Evolutionary conservation across 148 eudicot genomes (phyloP).

Genomic region (Chenopodium formosanum): DNA sequence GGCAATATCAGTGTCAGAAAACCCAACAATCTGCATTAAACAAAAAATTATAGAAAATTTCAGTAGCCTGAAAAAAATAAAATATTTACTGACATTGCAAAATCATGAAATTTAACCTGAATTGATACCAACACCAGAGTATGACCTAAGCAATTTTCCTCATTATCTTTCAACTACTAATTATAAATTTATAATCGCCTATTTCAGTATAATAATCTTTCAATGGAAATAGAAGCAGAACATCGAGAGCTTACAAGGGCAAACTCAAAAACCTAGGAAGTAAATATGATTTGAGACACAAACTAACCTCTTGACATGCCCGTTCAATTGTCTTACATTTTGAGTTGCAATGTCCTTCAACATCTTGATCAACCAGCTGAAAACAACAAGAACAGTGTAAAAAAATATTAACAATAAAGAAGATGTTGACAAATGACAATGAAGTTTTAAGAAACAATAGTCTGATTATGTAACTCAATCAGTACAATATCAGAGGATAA

Average conservation of each 20-base stretch:
- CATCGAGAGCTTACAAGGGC: background rate
- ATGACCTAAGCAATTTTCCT: background rate
- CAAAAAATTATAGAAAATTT: background rate
- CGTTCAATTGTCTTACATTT: constrained; percentile 96
- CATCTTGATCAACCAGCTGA: constrained; percentile 86
- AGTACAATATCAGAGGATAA: background rate
- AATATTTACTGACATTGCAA: background rate
- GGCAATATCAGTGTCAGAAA: constrained; percentile 90
- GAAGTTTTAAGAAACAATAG: background rate
- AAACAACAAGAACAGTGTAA: constrained; percentile 3
- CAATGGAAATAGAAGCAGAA: background rate
- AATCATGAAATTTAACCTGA: background rate
- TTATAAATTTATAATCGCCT: too few species aligned
- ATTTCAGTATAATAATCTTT: background rate
- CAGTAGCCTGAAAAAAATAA: background rate
- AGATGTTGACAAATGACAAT: background rate
- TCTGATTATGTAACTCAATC: background rate
- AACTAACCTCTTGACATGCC: constrained; percentile 88
- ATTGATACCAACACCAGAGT: background rate
- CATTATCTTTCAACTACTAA: background rate
- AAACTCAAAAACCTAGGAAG: background rate
- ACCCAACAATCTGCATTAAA: constrained; percentile 69
- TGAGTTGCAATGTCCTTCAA: constrained; percentile 86
- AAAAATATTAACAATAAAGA: background rate
- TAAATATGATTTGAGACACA: background rate